Conservation (phyloP, 805 yeast species). For the Yarrowia porcina region DNA sequence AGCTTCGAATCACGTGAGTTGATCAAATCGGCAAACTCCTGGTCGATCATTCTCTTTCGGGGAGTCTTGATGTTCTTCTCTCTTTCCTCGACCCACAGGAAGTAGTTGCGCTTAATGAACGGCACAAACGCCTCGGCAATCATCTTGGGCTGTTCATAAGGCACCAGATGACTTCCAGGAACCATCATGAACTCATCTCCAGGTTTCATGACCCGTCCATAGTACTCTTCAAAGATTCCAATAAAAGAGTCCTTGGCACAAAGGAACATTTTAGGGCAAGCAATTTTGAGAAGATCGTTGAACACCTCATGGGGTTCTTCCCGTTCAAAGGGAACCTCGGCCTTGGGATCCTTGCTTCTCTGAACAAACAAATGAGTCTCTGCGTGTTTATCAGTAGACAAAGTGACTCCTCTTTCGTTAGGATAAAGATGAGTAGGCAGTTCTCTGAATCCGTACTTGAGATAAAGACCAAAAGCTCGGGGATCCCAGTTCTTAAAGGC, state of each 20-base stretch:
- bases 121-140: not conserved
- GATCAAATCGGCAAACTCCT: not conserved
- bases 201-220: not conserved
- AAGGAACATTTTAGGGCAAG: not conserved
- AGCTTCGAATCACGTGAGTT: not conserved
- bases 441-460: constrained; percentile 28
- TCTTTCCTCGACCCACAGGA: not conserved
- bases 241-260: not conserved
- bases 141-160: constrained; percentile 18
- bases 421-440: constrained; percentile 28
- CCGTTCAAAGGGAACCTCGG: constrained; percentile 5
- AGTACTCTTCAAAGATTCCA: not conserved
- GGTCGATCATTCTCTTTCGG: not conserved
- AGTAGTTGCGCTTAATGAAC: not conserved
- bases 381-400: constrained; percentile 29
- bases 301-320: constrained; percentile 20
- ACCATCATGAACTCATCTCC: constrained; percentile 5
- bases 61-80: constrained; percentile 2
- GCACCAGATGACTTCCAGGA: not conserved
- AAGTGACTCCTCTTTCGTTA: constrained; percentile 28
- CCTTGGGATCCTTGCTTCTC: not conserved
- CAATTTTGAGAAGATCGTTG: not conserved
- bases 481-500: constrained; percentile 28
- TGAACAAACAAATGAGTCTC: constrained; percentile 28
- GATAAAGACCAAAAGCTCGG: constrained; percentile 27